phyloP scores from a whole-genome alignment of 192 early-diverging fungal genomes.

The Entomortierella parvispora region DNA sequence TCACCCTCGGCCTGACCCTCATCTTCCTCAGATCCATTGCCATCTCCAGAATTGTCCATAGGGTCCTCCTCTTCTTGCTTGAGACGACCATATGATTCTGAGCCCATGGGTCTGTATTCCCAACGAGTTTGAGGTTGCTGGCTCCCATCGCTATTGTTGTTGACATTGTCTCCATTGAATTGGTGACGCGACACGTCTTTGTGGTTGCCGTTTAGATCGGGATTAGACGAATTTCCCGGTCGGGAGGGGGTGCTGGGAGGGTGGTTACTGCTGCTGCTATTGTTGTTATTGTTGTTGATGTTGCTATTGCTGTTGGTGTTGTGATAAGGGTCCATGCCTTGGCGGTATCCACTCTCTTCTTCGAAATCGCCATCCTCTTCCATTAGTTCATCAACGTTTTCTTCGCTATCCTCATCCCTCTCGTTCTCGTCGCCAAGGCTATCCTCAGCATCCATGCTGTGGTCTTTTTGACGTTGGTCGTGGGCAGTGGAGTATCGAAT shows the following conservation, averaged over 20 bases:
- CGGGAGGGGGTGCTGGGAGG: no score
- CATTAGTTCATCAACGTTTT: slow-evolving; percentile 32
- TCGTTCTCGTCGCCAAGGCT: slow-evolving; percentile 13
- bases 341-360: not conserved
- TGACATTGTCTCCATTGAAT: not conserved
- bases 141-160: not conserved
- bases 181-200: no score
- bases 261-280: not conserved
- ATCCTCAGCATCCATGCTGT: no score
- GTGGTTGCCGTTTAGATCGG: no score
- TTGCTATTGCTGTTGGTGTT: not conserved
- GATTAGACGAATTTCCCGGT: no score
- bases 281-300: slow-evolving; percentile 17
- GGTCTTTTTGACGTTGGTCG: no score
- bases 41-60: not conserved
- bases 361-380: slow-evolving; percentile 21
- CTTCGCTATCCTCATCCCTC: slow-evolving; percentile 16
- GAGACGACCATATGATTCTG: not conserved
- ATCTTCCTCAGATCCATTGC: not conserved
- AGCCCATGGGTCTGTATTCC: no score
- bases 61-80: not conserved
- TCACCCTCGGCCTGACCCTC: not conserved
- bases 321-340: not conserved
- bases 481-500: no score
- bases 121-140: not conserved